Percentiles rank a stretch among this genome's conserved stretches.
Evolutionary conservation across 257 asterid genomes (phyloP).

Genomic region (Oldenlandia corymbosa): DNA sequence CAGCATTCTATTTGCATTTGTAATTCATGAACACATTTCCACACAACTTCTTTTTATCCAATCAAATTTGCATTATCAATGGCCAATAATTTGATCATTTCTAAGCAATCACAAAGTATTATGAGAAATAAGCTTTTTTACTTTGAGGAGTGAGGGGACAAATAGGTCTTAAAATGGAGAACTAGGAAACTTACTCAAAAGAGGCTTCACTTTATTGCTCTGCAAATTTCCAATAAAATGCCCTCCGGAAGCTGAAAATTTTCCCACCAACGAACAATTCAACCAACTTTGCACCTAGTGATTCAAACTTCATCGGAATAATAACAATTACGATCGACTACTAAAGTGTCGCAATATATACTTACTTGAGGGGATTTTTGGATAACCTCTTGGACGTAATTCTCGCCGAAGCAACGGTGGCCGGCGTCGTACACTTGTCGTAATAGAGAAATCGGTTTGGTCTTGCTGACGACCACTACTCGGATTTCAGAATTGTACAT

Average conservation of each 20-base stretch:
- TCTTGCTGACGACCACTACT: constrained; percentile 79
- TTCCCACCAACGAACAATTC: constrained; percentile 11
- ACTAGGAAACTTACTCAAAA: constrained; percentile 52
- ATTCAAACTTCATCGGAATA: constrained; percentile 1
- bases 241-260: constrained; percentile 92
- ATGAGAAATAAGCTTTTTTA: too few species aligned
- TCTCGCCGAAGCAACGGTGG: constrained; percentile 88
- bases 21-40: too few species aligned
- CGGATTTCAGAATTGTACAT: too few species aligned
- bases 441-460: constrained; percentile 50
- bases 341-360: neutral
- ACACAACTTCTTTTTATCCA: too few species aligned
- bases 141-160: neutral
- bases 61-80: too few species aligned
- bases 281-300: neutral
- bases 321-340: neutral
- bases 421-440: constrained; percentile 90
- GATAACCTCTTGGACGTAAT: constrained; percentile 83
- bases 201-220: constrained; percentile 96
- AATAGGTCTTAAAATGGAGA: constrained; percentile 1
- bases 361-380: constrained; percentile 97
- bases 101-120: too few species aligned
- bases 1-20: too few species aligned
- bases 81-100: too few species aligned
- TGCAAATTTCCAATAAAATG: constrained; percentile 97